phyloP scores from a whole-genome alignment of 176 grass and related monocot genomes.

The Hyparrhenia diplandra region DNA sequence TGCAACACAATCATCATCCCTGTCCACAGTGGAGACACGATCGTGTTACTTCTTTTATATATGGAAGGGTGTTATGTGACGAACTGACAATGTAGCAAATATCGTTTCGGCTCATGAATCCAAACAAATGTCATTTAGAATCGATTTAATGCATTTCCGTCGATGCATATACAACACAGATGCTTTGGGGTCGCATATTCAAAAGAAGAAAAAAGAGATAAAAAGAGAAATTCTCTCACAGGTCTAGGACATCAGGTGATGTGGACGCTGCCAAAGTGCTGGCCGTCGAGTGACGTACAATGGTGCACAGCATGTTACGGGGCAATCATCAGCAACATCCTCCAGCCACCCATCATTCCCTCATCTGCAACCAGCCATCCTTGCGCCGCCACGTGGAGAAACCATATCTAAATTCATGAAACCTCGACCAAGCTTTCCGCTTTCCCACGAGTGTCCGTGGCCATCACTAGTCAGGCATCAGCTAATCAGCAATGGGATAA shows the following conservation, averaged over 20 bases:
- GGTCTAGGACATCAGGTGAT: not conserved
- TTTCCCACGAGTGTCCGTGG: constrained; percentile 36
- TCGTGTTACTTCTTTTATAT: not conserved
- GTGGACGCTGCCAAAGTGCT: not conserved
- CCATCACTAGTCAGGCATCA: constrained; percentile 30
- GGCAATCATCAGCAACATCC: constrained; percentile 16
- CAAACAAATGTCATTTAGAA: not conserved
- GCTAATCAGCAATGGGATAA: not conserved
- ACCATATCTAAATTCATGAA: constrained; percentile 76
- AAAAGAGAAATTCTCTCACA: not conserved
- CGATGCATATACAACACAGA: not conserved
- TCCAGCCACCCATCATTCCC: constrained; percentile 49
- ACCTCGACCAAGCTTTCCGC: constrained; percentile 84
- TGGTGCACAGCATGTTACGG: not conserved
- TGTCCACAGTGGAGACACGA: not conserved
- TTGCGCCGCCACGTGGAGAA: constrained; percentile 43
- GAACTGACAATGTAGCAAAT: not conserved
- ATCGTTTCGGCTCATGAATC: not conserved
- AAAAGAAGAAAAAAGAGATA: too few relatives aligned
- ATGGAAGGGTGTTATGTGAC: not conserved
- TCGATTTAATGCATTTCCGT: not conserved
- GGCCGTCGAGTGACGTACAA: constrained; percentile 21
- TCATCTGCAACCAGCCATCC: constrained; percentile 80
- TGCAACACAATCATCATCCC: not conserved
- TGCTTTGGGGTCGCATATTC: not conserved